phyloP scores from a whole-genome alignment of 306 rosid species.

The Psophocarpus tetragonolobus region DNA sequence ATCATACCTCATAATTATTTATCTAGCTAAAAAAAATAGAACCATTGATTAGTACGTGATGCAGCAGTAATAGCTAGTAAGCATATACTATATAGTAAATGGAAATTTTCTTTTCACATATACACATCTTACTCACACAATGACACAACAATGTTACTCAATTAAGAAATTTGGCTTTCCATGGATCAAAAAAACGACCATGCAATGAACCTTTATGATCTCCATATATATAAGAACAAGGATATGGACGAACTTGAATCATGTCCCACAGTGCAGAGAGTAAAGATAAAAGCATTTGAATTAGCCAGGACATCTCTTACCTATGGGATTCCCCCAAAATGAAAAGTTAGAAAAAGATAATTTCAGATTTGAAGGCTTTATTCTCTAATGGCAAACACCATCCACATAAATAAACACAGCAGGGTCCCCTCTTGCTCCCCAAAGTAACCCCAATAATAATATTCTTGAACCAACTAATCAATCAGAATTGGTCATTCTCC shows the following conservation, averaged over 20 bases:
- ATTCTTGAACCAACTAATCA: conserved; percentile 52
- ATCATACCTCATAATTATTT: conserved; percentile 33
- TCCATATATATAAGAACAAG: conserved; percentile 32
- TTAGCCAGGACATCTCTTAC: conserved; percentile 32
- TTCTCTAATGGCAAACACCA: conserved; percentile 75
- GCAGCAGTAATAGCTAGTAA: background rate
- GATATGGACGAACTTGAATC: conserved; percentile 40
- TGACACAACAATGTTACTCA: background rate
- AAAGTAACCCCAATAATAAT: conserved; percentile 53
- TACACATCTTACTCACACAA: background rate
- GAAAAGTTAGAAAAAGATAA: conserved; percentile 45
- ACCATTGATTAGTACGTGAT: background rate
- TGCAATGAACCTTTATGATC: conserved; percentile 35
- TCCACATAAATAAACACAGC: conserved; percentile 46
- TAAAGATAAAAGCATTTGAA: conserved; percentile 48
- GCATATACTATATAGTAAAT: background rate
- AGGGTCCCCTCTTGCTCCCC: conserved; percentile 62
- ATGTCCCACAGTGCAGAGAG: conserved; percentile 50
- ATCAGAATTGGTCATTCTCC: conserved; percentile 40
- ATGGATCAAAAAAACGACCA: conserved; percentile 41
- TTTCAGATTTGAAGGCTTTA: conserved; percentile 48
- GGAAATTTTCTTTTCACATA: background rate
- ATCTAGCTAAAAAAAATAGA: conserved; percentile 28
- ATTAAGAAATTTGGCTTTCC: conserved; percentile 45
- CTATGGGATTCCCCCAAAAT: conserved; percentile 63